Evolutionary conservation across 2,329 filamentous ascomycete species (phyloP).

Genomic region (Colletotrichum higginsianum): DNA sequence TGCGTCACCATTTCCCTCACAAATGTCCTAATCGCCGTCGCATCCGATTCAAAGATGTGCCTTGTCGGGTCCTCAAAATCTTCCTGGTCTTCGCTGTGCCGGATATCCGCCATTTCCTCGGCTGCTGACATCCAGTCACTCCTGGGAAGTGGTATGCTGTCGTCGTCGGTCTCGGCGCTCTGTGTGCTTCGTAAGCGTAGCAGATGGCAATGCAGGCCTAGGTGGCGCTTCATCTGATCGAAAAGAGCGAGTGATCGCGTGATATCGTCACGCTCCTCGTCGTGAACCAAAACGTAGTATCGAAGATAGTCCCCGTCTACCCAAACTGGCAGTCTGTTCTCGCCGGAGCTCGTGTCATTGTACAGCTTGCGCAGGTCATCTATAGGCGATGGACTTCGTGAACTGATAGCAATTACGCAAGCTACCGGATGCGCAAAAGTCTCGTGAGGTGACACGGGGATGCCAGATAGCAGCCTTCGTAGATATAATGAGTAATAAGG

Average conservation of each 20-base stretch:
- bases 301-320: conserved; percentile 92
- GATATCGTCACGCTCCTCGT: conserved; percentile 96
- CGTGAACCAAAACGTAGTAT: conserved; percentile 97
- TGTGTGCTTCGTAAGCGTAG: conserved; percentile 87
- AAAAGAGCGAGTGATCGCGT: conserved; percentile 90
- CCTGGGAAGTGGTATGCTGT: conserved; percentile 84
- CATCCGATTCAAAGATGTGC: conserved; percentile 93
- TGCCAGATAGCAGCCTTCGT: conserved; percentile 83
- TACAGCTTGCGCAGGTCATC: conserved; percentile 90
- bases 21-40: conserved; percentile 88
- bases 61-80: conserved; percentile 80
- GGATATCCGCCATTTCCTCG: conserved; percentile 85
- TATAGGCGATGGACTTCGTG: conserved; percentile 85
- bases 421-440: conserved; percentile 96
- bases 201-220: conserved; percentile 95
- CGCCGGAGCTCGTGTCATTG: conserved; percentile 84
- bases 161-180: conserved; percentile 91
- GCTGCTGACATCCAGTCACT: conserved; percentile 91
- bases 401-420: conserved; percentile 95
- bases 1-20: conserved; percentile 96
- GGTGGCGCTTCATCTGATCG: conserved; percentile 99
- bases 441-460: conserved; percentile 87
- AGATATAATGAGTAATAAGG: conserved; percentile 91
- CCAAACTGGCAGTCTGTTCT: conserved; percentile 83
- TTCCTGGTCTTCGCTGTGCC: conserved; percentile 76